Evolutionary conservation across 371 early-diverging fungal genomes (phyloP).

Genomic region (Mortierella sp.): DNA sequence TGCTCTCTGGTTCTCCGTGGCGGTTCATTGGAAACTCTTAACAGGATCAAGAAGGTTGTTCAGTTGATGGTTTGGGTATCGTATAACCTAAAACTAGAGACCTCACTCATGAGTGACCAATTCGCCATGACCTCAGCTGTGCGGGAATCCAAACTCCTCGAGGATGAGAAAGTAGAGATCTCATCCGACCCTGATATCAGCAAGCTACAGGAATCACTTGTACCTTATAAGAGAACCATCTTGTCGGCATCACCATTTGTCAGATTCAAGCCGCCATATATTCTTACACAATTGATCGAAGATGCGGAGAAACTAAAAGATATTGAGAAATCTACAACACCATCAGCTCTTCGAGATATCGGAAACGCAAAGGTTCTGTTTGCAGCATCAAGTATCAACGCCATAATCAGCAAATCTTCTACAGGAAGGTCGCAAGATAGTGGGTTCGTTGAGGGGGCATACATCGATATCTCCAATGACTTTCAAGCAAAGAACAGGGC

Average conservation of each 20-base stretch:
- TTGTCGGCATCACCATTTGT: constrained; percentile 89
- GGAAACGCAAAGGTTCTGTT: constrained; percentile 44
- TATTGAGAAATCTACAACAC: constrained; percentile 43
- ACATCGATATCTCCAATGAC: constrained; percentile 66
- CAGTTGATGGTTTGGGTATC: constrained; percentile 86
- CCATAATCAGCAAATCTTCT: constrained; percentile 42
- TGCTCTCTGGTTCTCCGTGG: constrained; percentile 94
- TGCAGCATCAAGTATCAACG: constrained; percentile 24
- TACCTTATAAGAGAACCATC: constrained; percentile 72
- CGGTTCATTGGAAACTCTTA: constrained; percentile 68
- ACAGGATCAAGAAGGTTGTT: constrained; percentile 80
- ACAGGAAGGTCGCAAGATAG: constrained; percentile 58
- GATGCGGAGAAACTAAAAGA: constrained; percentile 66
- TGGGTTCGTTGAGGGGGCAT: constrained; percentile 60
- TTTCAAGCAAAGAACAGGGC: constrained; percentile 63
- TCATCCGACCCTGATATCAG: constrained; percentile 31
- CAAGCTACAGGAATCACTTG: constrained; percentile 29
- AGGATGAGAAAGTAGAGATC: constrained; percentile 33
- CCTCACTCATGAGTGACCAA: constrained; percentile 80
- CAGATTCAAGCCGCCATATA: constrained; percentile 84
- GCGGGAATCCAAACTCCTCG: constrained; percentile 23
- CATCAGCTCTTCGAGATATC: constrained; percentile 35
- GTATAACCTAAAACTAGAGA: constrained; percentile 87
- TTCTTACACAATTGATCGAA: constrained; percentile 76
- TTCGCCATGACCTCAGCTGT: constrained; percentile 67